Base-by-base conservation (phyloP, 306 rosid genomes). In the Ochetophila trinervis region DNA sequence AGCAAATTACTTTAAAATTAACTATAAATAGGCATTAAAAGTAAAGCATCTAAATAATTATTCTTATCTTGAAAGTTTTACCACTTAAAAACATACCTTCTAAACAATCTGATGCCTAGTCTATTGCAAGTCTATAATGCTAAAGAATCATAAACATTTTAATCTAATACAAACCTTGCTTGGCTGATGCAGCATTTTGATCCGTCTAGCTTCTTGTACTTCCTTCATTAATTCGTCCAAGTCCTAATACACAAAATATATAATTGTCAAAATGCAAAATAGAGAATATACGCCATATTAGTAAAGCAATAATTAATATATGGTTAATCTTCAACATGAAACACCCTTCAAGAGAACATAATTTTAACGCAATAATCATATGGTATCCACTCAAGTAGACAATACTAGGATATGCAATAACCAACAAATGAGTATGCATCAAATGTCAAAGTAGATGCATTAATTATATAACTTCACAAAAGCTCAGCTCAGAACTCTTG, bases 141-240 rank as follows among this genome's bases (percentile, higher is more conserved):
- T 44, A 66, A 52, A 50, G 40, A 54, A 62, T 37, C 13, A 72
- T 36, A 40, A 68, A 16, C 14, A 74, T 22, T n/a, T n/a, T 60
- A 45, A 67, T 44, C 60, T 51, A 60, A 44, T 32, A 56, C 27
- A 66, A 65, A 88, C 97, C 96, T 86, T 91, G 94, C 97, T 91
- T 36, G 97, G 97, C 73, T 88, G 94, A 79, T 91, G 97, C 78
- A 91, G 86, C 97, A 91, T 88, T 78, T 86, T 91, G 68, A 91
- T 91, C 69, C 97, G 79, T 69, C 95, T 85, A 77, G 95, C 97
- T 76, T 91, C 97, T 75, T 88, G 97, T 76, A 91, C 97, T 81
- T 91, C 97, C 88, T 83, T 91, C 97, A 91, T 91, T 66, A 91
- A 67, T 69, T 91, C 91, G 69, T 91, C 96, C 72, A 88, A 63